These are phyloP conservation scores for Ophiorrhiza pumila DNA, from an alignment of 257 asterid genomes.

Conservation along the genomic window DNA sequence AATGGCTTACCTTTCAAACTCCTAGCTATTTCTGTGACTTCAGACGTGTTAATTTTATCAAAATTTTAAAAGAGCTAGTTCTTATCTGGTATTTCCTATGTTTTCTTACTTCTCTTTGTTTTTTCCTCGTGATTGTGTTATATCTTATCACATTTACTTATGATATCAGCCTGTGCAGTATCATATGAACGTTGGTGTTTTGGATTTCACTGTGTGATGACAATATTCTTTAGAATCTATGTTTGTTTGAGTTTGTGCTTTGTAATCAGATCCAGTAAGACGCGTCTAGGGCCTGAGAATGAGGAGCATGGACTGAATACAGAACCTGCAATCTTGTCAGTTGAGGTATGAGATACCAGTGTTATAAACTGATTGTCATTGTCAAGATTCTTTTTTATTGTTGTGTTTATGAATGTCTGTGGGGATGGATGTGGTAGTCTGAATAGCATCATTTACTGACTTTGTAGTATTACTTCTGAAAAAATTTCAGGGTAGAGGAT, in stretches of 20 bases:
- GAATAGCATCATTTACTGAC: conserved; percentile 12
- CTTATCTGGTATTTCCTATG: neutral
- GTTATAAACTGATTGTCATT: neutral
- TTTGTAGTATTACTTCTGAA: neutral
- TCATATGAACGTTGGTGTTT: neutral
- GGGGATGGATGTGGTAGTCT: neutral
- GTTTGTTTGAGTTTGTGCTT: conserved; percentile 4
- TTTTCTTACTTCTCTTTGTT: neutral
- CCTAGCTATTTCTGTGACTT: neutral
- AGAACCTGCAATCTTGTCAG: conserved; percentile 87
- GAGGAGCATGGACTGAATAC: conserved; percentile 51
- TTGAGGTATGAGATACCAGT: conserved; percentile 54
- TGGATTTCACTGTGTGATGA: neutral
- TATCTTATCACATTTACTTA: neutral
- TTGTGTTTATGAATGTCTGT: conserved; percentile 2
- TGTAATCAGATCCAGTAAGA: conserved; percentile 43
- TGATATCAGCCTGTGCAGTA: neutral
- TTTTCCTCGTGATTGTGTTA: neutral
- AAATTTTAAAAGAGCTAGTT: neutral
- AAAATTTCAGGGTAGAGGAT: conserved; percentile 82
- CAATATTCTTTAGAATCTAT: conserved; percentile 11
- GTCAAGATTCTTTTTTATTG: neutral
- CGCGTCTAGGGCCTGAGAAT: conserved; percentile 42
- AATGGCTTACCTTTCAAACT: neutral
- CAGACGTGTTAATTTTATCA: neutral